Base-by-base conservation (phyloP, 331 rosid species). In the Arachis monticola region DNA sequence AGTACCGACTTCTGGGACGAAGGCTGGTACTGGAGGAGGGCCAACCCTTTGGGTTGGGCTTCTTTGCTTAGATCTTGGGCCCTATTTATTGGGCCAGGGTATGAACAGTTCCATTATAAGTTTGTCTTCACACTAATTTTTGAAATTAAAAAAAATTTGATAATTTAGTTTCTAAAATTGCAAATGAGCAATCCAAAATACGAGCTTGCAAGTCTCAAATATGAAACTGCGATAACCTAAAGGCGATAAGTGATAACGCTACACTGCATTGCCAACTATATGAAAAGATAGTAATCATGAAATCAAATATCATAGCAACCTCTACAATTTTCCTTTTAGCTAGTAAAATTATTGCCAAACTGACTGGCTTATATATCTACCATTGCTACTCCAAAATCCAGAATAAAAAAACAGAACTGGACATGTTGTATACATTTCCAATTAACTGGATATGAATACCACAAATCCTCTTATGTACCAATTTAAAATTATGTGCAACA, bases 321-420 rank as follows among this genome's bases (percentile, higher is more conserved):
- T 46, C 59, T 73, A n/a, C 51, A 27, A 51, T 56, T 40, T 7
- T 50, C 42, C 40, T 41, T 30, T n/a, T 41, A 3, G 45, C 45
- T 74, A 74, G 61, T 74, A 74, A 46, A 35, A 40, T 46, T 13
- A 47, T 46, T 13, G 81, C 47, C 60, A 76, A 64, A 81, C 60
- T 72, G 38, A 76, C 60, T 72, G 38, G 71, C 60, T 50, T 62
- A 48, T 60, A 13, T 55, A 41, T 14, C 45, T 41, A 65, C 48
- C 8, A 56, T 64, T 65, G 67, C 75, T 59, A 32, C 38, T 14
- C 60, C 10, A 14, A 27, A 48, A 69, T 35, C 9, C 56, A 45
- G 52, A 66, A 32, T 13, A 27, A 70, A 62, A 75, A 70, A 58
- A 52, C 41, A 56, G 53, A 67, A 67, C 71, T 59, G 56, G 38